Base-by-base conservation (phyloP, 2,329 filamentous ascomycete species). In the Epichloe hybrida region DNA sequence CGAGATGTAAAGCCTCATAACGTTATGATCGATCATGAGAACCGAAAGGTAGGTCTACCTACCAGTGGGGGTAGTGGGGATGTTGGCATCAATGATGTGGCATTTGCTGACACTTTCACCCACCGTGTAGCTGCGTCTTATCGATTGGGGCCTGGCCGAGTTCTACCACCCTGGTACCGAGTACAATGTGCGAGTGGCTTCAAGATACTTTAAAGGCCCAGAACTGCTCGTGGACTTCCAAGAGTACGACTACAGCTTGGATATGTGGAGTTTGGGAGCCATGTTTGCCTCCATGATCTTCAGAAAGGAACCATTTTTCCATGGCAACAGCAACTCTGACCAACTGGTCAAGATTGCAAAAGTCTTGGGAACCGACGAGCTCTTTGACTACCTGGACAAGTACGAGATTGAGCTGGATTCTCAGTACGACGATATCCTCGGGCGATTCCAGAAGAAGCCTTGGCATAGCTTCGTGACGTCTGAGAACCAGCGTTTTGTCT, bases 231-330 rank as follows among this genome's bases (percentile, higher is more conserved):
- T 98, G 47, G 93, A 98, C 64, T 98, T 93, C 74, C 94, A 98
- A 66, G 93, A 97, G 69, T 98, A 98, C 70, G 93, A 98, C 70
- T 98, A 98, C 74, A 96, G 90, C 52, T 77, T 98, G 50, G 93
- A 98, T 66, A 97, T 98, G 91, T 98, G 93, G 93, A 96, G 90
- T 51, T 73, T 98, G 41, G 93, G 93, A 41, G 93, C 94, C 59
- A 98, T 98, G 94, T 98, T 98, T 64, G 93, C 93, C 0, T 97
- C 91, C 37, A 98, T 98, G 93, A 98, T 98, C 66, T 98, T 98
- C 76, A 81, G 93, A 64, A 97, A 97, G 69, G 93, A 98, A 66
- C 93, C 93, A 1, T 98, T 98, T 73, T 98, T 98, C 80, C 93
- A 98, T 62, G 93, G 93, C 55, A 93, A 95, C 72, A 96, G 89